Conservation (phyloP, 306 rosid species). For the Oemleria cerasiformis region DNA sequence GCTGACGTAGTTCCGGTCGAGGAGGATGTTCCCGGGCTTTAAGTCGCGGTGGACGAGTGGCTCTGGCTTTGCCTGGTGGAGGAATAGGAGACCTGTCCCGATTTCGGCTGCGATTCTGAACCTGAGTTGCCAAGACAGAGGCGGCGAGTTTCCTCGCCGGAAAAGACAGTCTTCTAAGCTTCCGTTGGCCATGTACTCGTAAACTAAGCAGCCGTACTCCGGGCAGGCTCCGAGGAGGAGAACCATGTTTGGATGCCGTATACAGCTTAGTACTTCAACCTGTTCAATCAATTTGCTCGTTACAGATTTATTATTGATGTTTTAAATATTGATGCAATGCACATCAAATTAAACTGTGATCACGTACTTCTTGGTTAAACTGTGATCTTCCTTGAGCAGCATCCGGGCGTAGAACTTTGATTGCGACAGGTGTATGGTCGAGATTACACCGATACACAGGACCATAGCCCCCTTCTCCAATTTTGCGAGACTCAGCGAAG, state of each 20-base stretch:
- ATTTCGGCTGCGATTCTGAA: constrained; percentile 86
- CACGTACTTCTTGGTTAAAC: constrained; percentile 77
- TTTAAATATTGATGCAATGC: neutral
- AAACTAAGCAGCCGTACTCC: constrained; percentile 88
- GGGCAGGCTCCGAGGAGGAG: constrained; percentile 98
- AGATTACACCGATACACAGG: constrained; percentile 73
- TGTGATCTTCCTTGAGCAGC: constrained; percentile 93
- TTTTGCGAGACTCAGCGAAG: constrained; percentile 61
- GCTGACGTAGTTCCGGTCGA: constrained; percentile 71
- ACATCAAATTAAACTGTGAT: too few relatives aligned
- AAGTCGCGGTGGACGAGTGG: constrained; percentile 94
- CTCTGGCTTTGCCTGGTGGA: constrained; percentile 94
- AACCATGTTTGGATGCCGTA: constrained; percentile 97
- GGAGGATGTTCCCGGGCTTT: constrained; percentile 87
- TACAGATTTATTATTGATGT: too few relatives aligned
- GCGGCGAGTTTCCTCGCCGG: constrained; percentile 43
- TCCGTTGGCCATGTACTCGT: constrained; percentile 87
- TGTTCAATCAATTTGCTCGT: constrained; percentile 13
- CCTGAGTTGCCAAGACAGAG: constrained; percentile 84
- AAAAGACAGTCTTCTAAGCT: constrained; percentile 83
- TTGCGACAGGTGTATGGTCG: constrained; percentile 84
- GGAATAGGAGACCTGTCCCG: constrained; percentile 78
- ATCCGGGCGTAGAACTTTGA: constrained; percentile 94
- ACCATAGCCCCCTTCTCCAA: constrained; percentile 98
- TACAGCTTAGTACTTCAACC: constrained; percentile 90